A percentile compares a stretch with the other conserved stretches of the same genome.
Evolutionary conservation across 1,284 basidiomycete genomes (phyloP).

Genomic region (Puccinia coronata): DNA sequence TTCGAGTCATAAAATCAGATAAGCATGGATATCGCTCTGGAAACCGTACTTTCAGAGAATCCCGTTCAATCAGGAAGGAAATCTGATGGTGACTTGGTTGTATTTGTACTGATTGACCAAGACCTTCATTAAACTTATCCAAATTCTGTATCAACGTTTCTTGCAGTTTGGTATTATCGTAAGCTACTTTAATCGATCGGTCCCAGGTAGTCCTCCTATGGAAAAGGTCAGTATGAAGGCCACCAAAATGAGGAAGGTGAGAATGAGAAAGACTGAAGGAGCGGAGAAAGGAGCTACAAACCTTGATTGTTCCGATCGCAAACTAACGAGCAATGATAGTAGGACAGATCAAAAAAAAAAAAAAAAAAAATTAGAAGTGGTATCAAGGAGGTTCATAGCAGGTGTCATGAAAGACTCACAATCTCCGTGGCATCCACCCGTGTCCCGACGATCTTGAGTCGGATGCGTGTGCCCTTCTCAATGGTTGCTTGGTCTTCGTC

Average conservation of each 20-base stretch:
- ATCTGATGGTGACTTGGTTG: too few species aligned
- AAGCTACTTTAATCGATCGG: slow-evolving; percentile 65
- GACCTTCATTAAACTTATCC: too few species aligned
- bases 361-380: too few species aligned
- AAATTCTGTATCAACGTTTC: too few species aligned
- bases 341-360: slow-evolving; percentile 19
- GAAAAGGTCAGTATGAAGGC: slow-evolving; percentile 64
- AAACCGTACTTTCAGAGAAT: too few species aligned
- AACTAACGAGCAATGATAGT: slow-evolving; percentile 8
- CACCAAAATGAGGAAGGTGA: slow-evolving; percentile 75
- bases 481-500: slow-evolving; percentile 87
- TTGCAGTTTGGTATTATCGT: too few species aligned
- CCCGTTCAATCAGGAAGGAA: too few species aligned
- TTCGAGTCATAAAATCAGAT: too few species aligned
- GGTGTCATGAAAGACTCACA: slow-evolving; percentile 63
- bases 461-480: slow-evolving; percentile 86
- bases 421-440: slow-evolving; percentile 97
- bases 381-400: neutral
- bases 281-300: slow-evolving; percentile 20
- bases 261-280: neutral
- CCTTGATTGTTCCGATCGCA: slow-evolving; percentile 27
- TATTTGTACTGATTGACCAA: too few species aligned
- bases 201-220: slow-evolving; percentile 90
- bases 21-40: too few species aligned
- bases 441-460: slow-evolving; percentile 94